Percentiles rank a stretch among this genome's conserved stretches.
These are phyloP conservation scores for Stereum hirsutum DNA, from an alignment of 1,284 basidiomycete genomes.

Conservation along the genomic window DNA sequence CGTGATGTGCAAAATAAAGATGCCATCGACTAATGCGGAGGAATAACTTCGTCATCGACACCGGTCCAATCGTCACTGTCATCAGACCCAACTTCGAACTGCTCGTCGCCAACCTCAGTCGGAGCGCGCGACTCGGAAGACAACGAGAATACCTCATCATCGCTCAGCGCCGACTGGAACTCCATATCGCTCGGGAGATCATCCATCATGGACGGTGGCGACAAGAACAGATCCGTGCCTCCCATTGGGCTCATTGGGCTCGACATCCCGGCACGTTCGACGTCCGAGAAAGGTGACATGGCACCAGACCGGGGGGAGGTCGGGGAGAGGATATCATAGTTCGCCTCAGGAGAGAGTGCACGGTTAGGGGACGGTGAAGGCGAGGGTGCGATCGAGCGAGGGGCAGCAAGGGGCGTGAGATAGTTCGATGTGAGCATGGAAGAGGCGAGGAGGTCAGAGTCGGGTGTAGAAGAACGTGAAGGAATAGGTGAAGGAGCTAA, in stretches of 20 bases:
- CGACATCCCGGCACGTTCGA: background rate
- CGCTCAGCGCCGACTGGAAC: background rate
- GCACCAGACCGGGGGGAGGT: conserved; percentile 6
- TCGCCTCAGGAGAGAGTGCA: conserved; percentile 2
- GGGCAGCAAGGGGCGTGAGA: conserved; percentile 4
- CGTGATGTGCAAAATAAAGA: background rate
- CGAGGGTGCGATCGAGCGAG: background rate
- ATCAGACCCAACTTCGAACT: conserved; percentile 5
- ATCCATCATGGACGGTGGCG: background rate
- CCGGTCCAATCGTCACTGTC: too few relatives aligned
- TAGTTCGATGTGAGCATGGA: conserved; percentile 5
- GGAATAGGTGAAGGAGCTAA: background rate
- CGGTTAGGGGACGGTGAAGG: background rate
- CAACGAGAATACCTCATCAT: conserved; percentile 10
- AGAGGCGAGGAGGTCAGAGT: conserved; percentile 5
- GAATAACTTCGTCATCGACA: too few relatives aligned
- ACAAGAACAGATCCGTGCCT: conserved; percentile 1
- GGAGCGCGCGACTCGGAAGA: conserved; percentile 1
- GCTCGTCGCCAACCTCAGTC: conserved; percentile 1
- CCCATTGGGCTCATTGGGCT: background rate
- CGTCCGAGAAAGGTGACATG: conserved; percentile 1
- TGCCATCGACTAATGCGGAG: too few relatives aligned
- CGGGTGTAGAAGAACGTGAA: conserved; percentile 2
- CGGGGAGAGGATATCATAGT: conserved; percentile 8
- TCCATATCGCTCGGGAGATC: background rate